phyloP scores from a whole-genome alignment of 2,329 filamentous ascomycete species.

The Alternaria dauci region DNA sequence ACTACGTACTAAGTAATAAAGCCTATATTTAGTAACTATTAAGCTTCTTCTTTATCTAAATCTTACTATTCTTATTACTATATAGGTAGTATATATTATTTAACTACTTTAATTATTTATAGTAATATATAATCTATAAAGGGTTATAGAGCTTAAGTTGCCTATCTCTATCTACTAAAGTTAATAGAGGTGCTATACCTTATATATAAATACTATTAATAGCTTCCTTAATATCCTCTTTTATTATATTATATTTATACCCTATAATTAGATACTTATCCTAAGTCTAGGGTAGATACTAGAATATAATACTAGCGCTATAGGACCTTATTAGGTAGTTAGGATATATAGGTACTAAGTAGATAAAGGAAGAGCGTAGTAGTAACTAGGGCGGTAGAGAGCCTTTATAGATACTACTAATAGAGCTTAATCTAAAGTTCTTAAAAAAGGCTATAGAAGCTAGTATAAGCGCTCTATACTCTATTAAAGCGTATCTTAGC shows the following conservation, averaged over 20 bases:
- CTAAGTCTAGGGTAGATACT: constrained; percentile 1
- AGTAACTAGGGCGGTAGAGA: not conserved
- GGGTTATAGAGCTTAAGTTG: constrained; percentile 6
- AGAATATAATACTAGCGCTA: constrained; percentile 6
- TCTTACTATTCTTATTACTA: constrained; percentile 2
- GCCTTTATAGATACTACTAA: not conserved
- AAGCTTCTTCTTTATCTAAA: constrained; percentile 4
- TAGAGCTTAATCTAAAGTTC: not conserved
- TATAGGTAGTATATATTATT: constrained; percentile 12
- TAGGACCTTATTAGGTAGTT: not conserved
- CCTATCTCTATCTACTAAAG: constrained; percentile 10
- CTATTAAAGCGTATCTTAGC: constrained; percentile 10
- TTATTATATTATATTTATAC: not conserved
- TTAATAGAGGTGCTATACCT: constrained; percentile 9
- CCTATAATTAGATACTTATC: not conserved
- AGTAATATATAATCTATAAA: not conserved
- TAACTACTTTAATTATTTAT: not conserved
- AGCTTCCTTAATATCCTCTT: not conserved
- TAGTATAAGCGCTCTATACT: constrained; percentile 10
- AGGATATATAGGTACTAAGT: not conserved
- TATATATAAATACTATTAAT: not conserved
- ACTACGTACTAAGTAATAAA: too few relatives aligned
- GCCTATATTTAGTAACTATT: not conserved
- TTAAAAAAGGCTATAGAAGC: constrained; percentile 10
- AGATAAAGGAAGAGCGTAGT: constrained; percentile 8